Evolutionary conservation across 139 green algal species (phyloP), one percentile per base, ranked within the genome.

Genomic region (Limnomonas spitsbergensis): DNA sequence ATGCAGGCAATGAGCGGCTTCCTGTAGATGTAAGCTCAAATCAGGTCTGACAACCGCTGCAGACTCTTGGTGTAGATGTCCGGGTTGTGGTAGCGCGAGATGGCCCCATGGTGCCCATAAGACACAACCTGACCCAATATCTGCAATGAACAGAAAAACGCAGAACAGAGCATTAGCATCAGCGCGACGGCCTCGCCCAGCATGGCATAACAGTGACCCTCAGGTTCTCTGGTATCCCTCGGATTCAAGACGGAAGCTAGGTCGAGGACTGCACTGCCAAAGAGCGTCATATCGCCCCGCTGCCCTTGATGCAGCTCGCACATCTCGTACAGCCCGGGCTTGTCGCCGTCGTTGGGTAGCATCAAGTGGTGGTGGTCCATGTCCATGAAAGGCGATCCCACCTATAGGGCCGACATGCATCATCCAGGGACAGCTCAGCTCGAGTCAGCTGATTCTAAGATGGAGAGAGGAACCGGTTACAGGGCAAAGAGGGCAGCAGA

Each of bases 1-100:
- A n/a, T n/a, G n/a, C n/a, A n/a, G n/a, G n/a, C n/a, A n/a, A n/a
- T n/a, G n/a, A n/a, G n/a, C n/a, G n/a, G n/a, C n/a, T n/a, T n/a
- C n/a, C n/a, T n/a, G n/a, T n/a, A n/a, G n/a, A n/a, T n/a, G n/a
- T n/a, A n/a, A n/a, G n/a, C n/a, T n/a, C n/a, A n/a, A n/a, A n/a
- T n/a, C n/a, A n/a, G n/a, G 20, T 69, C n/a, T 4, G 70, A 53
- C 38, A 85, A 76, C n/a, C 56, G 26, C 38, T 38, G 29, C 56
- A 89, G 76, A 1, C 84, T 90, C 14, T 78, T 69, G 1, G 87
- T 93, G 87, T 99, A 99, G 85, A 95, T 93, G 81, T 94, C 84
- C 0, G 96, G 96, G 86, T 99, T 97, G 85, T 99, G 96, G 88
- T 94, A 97, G n/a, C 96, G 73, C 53, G 83, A 92, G 81, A 99